Evolutionary conservation across 192 early-diverging fungal genomes (phyloP), one percentile per base, ranked within the genome.

Genomic region (Coemansia erecta): DNA sequence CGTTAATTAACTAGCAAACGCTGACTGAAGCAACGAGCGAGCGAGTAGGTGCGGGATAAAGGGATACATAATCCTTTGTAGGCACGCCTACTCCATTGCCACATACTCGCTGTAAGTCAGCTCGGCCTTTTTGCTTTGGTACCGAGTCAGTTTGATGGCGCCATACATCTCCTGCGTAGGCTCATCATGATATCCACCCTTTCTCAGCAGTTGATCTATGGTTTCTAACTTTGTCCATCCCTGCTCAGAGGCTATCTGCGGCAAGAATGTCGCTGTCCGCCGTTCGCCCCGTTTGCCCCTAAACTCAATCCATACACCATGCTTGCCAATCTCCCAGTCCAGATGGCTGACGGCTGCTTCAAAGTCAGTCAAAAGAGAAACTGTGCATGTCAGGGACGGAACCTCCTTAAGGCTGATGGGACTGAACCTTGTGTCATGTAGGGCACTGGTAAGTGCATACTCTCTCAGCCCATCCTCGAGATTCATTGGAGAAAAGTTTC

Each of bases 231-330:
- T 91, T 0, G 84, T 87, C 96, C 96, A 98, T 9, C 84, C 87
- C 73, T 97, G 94, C 67, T 97, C 93, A 26, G 59, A 53, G 8
- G 89, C 87, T 40, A 98, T 89, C 62, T 96, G 91, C 10, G 96
- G 96, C 46, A 98, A 76, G 76, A 90, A 98, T 8, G 96, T 98
- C 6, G 94, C 88, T 1, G 91, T 89, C 43, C 50, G 64, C 22
- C 80, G 85, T 3, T 67, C 58, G 2, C 83, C 83, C 19, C 77
- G 57, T 15, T 70, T 61, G 22, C 82, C 66, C 9, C 56, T 56
- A 58, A 95, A 95, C 66, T 93, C 90, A 31, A 98, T 94, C 89
- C 93, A 91, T 42, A 98, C 90, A 6, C 96, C 96, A 78, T 98
- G 96, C 12, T 58, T 79, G 17, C 96, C 96, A 51, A 95, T 59